These are phyloP conservation scores for Uromyces viciae-fabae DNA, from an alignment of 1,284 basidiomycete species.

Conservation along the genomic window DNA sequence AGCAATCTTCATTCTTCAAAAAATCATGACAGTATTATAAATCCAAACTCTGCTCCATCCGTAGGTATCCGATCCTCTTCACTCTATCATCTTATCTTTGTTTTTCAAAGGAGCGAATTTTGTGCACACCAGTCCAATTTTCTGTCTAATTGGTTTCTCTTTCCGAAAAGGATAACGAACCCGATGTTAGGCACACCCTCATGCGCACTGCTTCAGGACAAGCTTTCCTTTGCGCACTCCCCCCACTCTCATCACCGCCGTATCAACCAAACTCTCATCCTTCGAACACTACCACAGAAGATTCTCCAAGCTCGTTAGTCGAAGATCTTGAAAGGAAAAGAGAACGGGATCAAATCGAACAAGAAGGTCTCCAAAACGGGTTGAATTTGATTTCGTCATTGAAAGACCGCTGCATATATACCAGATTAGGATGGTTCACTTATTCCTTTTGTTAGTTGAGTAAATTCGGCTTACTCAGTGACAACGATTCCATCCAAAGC, in stretches of 20 bases:
- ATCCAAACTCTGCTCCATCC: neutral
- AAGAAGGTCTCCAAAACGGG: conserved; percentile 49
- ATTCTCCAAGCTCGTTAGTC: neutral
- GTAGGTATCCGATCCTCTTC: neutral
- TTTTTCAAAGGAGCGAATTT: neutral
- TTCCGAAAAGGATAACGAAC: neutral
- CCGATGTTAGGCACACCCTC: conserved; percentile 1
- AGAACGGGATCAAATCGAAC: conserved; percentile 3
- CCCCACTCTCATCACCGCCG: neutral
- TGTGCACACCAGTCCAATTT: neutral
- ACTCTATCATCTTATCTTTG: neutral
- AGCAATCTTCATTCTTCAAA: neutral
- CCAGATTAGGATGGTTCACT: conserved; percentile 74
- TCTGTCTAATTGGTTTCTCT: neutral
- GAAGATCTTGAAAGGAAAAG: conserved; percentile 16
- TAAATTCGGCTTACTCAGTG: neutral
- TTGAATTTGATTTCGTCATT: conserved; percentile 57
- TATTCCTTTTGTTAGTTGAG: conserved; percentile 72
- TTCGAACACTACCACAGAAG: neutral
- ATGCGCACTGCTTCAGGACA: conserved; percentile 31
- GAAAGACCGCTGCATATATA: conserved; percentile 57
- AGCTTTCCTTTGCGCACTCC: conserved; percentile 34
- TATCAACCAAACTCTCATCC: neutral
- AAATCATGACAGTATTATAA: neutral
- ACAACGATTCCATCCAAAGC: no score